Evolutionary conservation across 2,329 filamentous ascomycete species (phyloP).

Genomic region (Colletotrichum kahawae): DNA sequence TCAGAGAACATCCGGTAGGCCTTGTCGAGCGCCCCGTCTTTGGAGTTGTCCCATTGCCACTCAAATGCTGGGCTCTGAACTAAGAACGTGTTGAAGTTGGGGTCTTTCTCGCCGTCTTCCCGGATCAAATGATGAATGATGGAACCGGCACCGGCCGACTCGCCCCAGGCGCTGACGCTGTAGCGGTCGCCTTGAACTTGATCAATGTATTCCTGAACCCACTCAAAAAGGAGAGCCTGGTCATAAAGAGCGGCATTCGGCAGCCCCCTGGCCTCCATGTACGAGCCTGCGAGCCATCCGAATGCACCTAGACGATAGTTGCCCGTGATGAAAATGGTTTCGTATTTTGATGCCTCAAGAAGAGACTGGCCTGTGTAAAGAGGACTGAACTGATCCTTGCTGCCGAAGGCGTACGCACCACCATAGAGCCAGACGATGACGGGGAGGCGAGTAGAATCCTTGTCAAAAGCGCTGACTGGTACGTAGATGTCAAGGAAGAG

Average conservation of each 20-base stretch:
- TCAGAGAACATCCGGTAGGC: constrained; percentile 35
- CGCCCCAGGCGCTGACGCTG: constrained; percentile 53
- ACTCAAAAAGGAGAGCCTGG: constrained; percentile 50
- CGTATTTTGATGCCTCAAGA: constrained; percentile 36
- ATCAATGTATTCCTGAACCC: constrained; percentile 51
- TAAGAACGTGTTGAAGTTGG: constrained; percentile 42
- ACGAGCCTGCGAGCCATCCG: constrained; percentile 50
- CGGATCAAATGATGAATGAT: constrained; percentile 55
- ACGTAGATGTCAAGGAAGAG: constrained; percentile 56
- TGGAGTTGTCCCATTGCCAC: constrained; percentile 34
- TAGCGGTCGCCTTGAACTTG: constrained; percentile 51
- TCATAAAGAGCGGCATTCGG: constrained; percentile 50
- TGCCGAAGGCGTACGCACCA: constrained; percentile 48
- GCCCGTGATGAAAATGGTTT: constrained; percentile 49
- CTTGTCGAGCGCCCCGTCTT: constrained; percentile 30
- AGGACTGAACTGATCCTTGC: constrained; percentile 39
- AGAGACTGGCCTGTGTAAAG: constrained; percentile 44
- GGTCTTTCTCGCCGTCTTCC: constrained; percentile 45
- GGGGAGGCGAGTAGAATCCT: constrained; percentile 40
- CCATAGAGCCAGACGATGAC: constrained; percentile 53
- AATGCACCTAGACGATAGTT: constrained; percentile 56
- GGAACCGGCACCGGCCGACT: constrained; percentile 55
- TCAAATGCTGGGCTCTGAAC: constrained; percentile 40
- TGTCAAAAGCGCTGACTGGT: constrained; percentile 43
- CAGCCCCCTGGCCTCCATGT: constrained; percentile 44